Conservation (phyloP, 169 alveolate species). For the Plasmodium relictum region DNA sequence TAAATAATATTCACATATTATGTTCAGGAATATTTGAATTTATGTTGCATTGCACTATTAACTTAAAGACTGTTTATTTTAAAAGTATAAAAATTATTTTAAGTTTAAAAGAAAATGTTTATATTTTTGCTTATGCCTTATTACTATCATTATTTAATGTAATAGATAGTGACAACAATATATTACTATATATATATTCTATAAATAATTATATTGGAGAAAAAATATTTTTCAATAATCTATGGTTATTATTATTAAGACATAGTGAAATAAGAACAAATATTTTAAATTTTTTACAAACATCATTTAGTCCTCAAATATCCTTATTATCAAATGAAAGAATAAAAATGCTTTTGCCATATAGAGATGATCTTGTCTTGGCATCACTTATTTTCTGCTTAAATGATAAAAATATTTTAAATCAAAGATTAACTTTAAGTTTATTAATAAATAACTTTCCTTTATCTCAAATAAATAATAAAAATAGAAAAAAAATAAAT, state of each 20-base stretch:
- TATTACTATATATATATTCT: slow-evolving; percentile 83
- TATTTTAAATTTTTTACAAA: slow-evolving; percentile 86
- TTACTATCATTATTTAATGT: slow-evolving; percentile 87
- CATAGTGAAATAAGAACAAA: slow-evolving; percentile 86
- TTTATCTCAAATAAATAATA: slow-evolving; percentile 58
- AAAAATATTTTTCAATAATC: slow-evolving; percentile 86
- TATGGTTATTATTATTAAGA: slow-evolving; percentile 87
- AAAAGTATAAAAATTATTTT: slow-evolving; percentile 87
- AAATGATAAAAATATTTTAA: slow-evolving; percentile 85
- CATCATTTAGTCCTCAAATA: slow-evolving; percentile 85
- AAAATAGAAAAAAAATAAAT: slow-evolving; percentile 47
- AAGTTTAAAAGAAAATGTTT: slow-evolving; percentile 89
- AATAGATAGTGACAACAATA: slow-evolving; percentile 91
- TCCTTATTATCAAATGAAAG: slow-evolving; percentile 80
- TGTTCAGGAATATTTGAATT: slow-evolving; percentile 94
- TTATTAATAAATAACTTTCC: slow-evolving; percentile 88
- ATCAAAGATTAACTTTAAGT: slow-evolving; percentile 83
- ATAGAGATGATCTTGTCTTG: slow-evolving; percentile 82
- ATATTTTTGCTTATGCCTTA: slow-evolving; percentile 89
- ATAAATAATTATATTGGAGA: slow-evolving; percentile 87
- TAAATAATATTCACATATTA: slow-evolving; percentile 91
- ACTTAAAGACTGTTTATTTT: slow-evolving; percentile 91
- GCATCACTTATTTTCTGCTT: slow-evolving; percentile 86
- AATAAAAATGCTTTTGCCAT: slow-evolving; percentile 85
- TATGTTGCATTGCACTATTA: slow-evolving; percentile 91